Evolutionary conservation across 2,329 filamentous ascomycete species (phyloP).

Genomic region (Chaetomium strumarium): DNA sequence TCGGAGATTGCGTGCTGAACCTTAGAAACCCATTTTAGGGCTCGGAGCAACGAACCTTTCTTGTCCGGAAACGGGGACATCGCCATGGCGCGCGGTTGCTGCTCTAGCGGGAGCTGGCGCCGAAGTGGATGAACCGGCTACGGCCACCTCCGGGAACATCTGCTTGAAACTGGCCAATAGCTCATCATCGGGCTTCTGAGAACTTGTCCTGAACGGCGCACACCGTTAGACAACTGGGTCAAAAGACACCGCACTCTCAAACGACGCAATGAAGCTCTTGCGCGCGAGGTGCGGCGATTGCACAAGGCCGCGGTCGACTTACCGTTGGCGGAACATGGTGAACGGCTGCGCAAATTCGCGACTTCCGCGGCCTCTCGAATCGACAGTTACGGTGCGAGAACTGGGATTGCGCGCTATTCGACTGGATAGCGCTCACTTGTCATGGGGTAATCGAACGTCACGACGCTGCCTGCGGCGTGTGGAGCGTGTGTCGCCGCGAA

Average conservation of each 20-base stretch:
- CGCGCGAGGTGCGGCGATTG: background rate
- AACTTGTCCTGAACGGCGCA: conserved; percentile 53
- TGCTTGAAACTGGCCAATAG: conserved; percentile 79
- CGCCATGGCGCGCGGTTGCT: conserved; percentile 30
- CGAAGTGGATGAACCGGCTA: conserved; percentile 42
- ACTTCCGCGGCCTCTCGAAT: too few species aligned
- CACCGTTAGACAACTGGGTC: background rate
- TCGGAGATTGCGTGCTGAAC: background rate
- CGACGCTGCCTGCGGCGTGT: too few species aligned
- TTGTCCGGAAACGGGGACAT: conserved; percentile 26
- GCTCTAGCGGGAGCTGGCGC: conserved; percentile 38
- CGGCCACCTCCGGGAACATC: conserved; percentile 68
- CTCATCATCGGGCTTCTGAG: conserved; percentile 81
- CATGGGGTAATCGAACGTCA: too few species aligned
- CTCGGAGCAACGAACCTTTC: conserved; percentile 28
- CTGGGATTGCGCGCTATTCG: too few species aligned
- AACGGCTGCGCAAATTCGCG: too few species aligned
- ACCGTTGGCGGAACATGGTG: conserved; percentile 24
- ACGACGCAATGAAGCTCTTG: background rate
- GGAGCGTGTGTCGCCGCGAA: too few species aligned
- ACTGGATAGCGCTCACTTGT: background rate
- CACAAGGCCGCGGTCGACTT: background rate
- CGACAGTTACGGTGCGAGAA: too few species aligned
- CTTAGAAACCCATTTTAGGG: background rate
- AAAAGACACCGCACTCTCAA: background rate